Evolutionary conservation across 2,329 filamentous ascomycete species (phyloP), one percentile per base, ranked within the genome.

Genomic region (Sporothrix humicola): DNA sequence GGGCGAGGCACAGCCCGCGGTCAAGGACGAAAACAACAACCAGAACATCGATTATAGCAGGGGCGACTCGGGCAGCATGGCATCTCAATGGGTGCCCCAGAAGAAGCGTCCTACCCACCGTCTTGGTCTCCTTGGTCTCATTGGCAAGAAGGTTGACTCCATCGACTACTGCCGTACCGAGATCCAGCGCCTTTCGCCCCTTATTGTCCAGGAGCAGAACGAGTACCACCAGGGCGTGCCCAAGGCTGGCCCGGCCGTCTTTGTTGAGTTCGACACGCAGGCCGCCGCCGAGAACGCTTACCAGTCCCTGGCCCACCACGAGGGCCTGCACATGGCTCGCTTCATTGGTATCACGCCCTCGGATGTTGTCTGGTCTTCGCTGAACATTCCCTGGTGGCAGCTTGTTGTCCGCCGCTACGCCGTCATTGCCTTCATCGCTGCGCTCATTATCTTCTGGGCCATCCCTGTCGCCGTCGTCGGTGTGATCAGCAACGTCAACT

Each of bases 61-160:
- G 4, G 84, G 86, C 77, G 90, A 95, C 82, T 89, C 92, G 73
- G 92, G 92, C 76, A 87, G 87, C 73, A 84, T 93, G 52, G 92
- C 93, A 13, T 89, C 90, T 15, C 91, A 90, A 76, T 97, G 92
- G 90, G 84, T 97, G 54, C 86, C 90, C 17, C 84, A 85, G 10
- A 91, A 93, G 81, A 87, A 94, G 77, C 89, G 94, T 59, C 94
- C 94, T 1, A 90, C 91, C 1, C 94, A 97, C 80, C 87, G 88
- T 71, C 84, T 91, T 72, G 93, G 92, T 80, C 85, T 87, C 6
- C 81, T 96, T 26, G 88, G 88, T 17, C 85, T 93, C 65, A 88
- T 95, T 77, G 93, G 94, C 77, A 91, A 94, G 80, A 96, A 97
- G 81, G 95, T 98, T 17, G 96, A 99, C 82, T 96, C 94, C 0